Evolutionary conservation across 306 rosid genomes (phyloP).

Genomic region (Trifolium pratense): DNA sequence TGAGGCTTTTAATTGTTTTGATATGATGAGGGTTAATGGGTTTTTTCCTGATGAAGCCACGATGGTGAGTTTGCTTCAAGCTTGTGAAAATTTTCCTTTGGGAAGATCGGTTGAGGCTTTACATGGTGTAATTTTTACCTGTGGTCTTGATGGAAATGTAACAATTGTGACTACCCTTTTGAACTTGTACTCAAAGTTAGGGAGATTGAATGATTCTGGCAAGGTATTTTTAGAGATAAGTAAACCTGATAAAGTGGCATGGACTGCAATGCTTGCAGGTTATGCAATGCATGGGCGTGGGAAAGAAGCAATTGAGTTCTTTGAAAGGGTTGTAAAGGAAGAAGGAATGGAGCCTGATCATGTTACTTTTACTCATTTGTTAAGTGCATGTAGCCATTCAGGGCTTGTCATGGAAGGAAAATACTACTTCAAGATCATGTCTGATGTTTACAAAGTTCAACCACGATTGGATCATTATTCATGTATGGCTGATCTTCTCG

Average conservation of each 20-base stretch:
- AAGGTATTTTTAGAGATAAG: slow-evolving; percentile 59
- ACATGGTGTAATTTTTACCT: slow-evolving; percentile 56
- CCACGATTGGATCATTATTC: slow-evolving; percentile 79
- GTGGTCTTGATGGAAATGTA: slow-evolving; percentile 51
- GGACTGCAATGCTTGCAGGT: slow-evolving; percentile 83
- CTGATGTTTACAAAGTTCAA: slow-evolving; percentile 56
- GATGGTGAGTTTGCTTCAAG: slow-evolving; percentile 65
- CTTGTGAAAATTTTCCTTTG: slow-evolving; percentile 56
- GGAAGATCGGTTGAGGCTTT: slow-evolving; percentile 58
- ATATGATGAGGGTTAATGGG: slow-evolving; percentile 59
- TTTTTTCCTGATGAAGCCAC: slow-evolving; percentile 70
- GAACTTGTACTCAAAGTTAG: slow-evolving; percentile 69
- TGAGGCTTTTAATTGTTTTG: slow-evolving; percentile 55
- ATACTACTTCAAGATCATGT: slow-evolving; percentile 62
- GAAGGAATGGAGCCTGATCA: slow-evolving; percentile 73
- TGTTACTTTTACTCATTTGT: slow-evolving; percentile 79
- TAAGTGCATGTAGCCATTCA: slow-evolving; percentile 84
- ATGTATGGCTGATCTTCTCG: slow-evolving; percentile 89
- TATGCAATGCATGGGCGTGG: slow-evolving; percentile 73
- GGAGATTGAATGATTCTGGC: slow-evolving; percentile 59
- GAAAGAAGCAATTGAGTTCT: slow-evolving; percentile 60
- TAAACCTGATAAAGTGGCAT: slow-evolving; percentile 70
- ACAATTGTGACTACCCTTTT: slow-evolving; percentile 62
- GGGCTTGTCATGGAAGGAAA: slow-evolving; percentile 74
- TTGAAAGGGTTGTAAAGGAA: slow-evolving; percentile 52